Evolutionary conservation across 2,329 filamentous ascomycete genomes (phyloP).

Genomic region (Calonectria multiphialidica): DNA sequence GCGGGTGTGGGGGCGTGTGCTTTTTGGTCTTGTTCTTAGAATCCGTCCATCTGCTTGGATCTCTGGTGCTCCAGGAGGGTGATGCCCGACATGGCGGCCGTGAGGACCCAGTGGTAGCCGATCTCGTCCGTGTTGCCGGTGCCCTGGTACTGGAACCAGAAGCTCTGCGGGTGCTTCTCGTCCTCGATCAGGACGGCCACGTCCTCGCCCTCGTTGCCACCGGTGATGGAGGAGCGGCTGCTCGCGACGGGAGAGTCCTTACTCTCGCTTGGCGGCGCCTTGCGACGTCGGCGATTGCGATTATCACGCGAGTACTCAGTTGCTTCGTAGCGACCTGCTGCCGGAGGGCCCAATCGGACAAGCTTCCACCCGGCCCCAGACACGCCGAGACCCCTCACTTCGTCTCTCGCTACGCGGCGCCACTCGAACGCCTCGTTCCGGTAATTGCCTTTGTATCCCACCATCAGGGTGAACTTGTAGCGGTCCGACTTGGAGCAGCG

Average conservation of each 20-base stretch:
- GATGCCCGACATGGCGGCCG: not conserved
- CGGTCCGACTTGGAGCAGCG: not conserved
- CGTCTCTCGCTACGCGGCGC: constrained; percentile 1
- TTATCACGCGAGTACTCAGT: not conserved
- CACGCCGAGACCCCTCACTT: not conserved
- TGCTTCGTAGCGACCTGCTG: not conserved
- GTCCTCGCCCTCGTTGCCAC: not conserved
- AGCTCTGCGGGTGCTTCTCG: not conserved
- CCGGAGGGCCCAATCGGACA: not conserved
- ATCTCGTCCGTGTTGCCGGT: not conserved
- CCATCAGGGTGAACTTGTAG: constrained; percentile 12
- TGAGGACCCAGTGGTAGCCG: not conserved
- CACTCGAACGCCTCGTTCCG: constrained; percentile 16
- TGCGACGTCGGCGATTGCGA: not conserved
- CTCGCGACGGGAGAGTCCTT: not conserved
- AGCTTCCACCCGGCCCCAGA: constrained; percentile 8
- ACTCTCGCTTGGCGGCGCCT: not conserved
- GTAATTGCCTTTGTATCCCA: not conserved
- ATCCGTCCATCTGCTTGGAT: not conserved
- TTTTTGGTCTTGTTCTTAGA: not conserved
- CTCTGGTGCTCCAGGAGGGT: not conserved
- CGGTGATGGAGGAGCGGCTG: not conserved
- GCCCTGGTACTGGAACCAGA: not conserved
- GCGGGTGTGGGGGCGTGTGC: not conserved
- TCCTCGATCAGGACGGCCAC: not conserved